Percentiles rank a stretch among this genome's conserved stretches.
phyloP scores from a whole-genome alignment of 2,329 filamentous ascomycete genomes.

The Macroventuria anomochaeta region DNA sequence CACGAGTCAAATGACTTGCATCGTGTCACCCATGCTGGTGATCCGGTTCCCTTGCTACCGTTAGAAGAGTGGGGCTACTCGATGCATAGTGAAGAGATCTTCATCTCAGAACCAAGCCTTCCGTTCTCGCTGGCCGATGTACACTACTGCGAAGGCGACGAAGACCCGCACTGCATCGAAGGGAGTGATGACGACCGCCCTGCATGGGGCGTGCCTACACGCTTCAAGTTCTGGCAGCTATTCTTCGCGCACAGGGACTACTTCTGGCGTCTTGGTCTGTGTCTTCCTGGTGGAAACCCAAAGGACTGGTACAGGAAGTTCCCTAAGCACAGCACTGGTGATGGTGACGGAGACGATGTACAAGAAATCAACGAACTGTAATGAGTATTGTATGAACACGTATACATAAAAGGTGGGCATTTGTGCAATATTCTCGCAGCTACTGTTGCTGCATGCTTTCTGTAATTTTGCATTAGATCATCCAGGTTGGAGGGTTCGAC shows the following conservation, averaged over 20 bases:
- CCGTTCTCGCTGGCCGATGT: slow-evolving; percentile 73
- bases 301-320: slow-evolving; percentile 66
- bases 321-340: slow-evolving; percentile 27
- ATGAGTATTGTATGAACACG: not conserved
- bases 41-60: slow-evolving; percentile 88
- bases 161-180: slow-evolving; percentile 75
- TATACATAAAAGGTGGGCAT: not conserved
- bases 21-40: slow-evolving; percentile 82
- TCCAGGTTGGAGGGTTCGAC: no score
- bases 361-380: slow-evolving; percentile 31
- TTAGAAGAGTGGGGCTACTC: slow-evolving; percentile 86
- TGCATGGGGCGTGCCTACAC: slow-evolving; percentile 54
- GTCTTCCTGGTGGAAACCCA: slow-evolving; percentile 80
- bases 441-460: not conserved
- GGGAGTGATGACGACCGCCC: slow-evolving; percentile 53
- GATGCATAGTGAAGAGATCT: slow-evolving; percentile 87
- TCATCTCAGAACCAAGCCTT: slow-evolving; percentile 74
- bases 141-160: slow-evolving; percentile 72
- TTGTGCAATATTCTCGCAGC: not conserved
- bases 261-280: slow-evolving; percentile 91
- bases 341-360: slow-evolving; percentile 16
- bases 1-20: slow-evolving; percentile 61
- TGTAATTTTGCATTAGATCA: not conserved
- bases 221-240: slow-evolving; percentile 85
- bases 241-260: slow-evolving; percentile 96